phyloP scores from a whole-genome alignment of 306 rosid species.

The Castanea mollissima region DNA sequence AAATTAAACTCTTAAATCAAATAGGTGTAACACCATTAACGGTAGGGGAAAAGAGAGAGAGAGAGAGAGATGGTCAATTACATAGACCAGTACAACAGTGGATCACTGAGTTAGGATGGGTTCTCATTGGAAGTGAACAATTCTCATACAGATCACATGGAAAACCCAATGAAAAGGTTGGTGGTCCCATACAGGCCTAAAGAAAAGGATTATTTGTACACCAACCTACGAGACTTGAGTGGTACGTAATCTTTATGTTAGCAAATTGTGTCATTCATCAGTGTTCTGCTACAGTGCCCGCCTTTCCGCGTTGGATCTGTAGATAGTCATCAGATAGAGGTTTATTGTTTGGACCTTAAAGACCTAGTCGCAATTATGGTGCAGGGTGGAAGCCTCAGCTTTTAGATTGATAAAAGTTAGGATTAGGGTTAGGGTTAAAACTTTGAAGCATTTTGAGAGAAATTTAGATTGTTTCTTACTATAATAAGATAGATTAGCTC shows the following conservation, averaged over 20 bases:
- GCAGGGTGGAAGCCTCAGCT: too few relatives aligned
- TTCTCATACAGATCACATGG: constrained; percentile 79
- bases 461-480: too few relatives aligned
- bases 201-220: constrained; percentile 90
- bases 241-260: constrained; percentile 41
- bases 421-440: too few relatives aligned
- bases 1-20: too few relatives aligned
- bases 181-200: constrained; percentile 78
- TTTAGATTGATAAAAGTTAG: too few relatives aligned
- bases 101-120: constrained; percentile 64
- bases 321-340: too few relatives aligned
- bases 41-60: too few relatives aligned
- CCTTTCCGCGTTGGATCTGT: constrained; percentile 12
- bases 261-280: constrained; percentile 30
- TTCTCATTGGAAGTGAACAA: constrained; percentile 77
- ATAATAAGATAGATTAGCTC: too few relatives aligned
- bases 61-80: constrained; percentile 44
- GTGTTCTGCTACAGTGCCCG: constrained; percentile 45
- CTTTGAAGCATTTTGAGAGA: too few relatives aligned
- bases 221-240: constrained; percentile 88
- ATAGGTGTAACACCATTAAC: too few relatives aligned
- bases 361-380: too few relatives aligned
- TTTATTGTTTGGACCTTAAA: too few relatives aligned
- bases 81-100: constrained; percentile 66
- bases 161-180: constrained; percentile 62